These are phyloP conservation scores for Globisporangium rhizosaccharum DNA, from an alignment of 352 stramenopile species.

Conservation along the genomic window DNA sequence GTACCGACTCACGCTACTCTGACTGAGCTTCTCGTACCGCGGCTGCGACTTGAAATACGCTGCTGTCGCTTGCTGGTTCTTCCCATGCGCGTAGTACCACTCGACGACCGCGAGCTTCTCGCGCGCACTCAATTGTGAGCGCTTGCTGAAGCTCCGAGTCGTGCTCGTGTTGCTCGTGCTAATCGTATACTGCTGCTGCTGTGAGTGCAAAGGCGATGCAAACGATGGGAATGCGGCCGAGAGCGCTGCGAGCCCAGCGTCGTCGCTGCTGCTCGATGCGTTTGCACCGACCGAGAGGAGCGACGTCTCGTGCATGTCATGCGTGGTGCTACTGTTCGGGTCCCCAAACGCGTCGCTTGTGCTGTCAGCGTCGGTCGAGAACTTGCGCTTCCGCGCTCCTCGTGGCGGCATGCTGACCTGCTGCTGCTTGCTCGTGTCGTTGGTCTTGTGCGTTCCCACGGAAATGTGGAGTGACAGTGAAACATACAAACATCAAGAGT, in stretches of 20 bases:
- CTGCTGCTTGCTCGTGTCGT: too few species aligned
- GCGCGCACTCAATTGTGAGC: slow-evolving; percentile 13
- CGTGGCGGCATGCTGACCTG: too few species aligned
- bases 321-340: too few species aligned
- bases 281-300: not conserved
- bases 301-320: too few species aligned
- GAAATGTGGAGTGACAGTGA: too few species aligned
- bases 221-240: not conserved
- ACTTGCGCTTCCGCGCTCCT: too few species aligned
- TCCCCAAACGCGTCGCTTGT: too few species aligned
- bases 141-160: slow-evolving; percentile 4
- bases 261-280: not conserved
- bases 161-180: not conserved
- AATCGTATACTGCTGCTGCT: not conserved
- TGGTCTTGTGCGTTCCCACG: too few species aligned
- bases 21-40: slow-evolving; percentile 15
- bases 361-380: too few species aligned
- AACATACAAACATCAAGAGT: too few species aligned
- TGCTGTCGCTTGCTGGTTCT: slow-evolving; percentile 14
- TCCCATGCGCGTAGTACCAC: slow-evolving; percentile 14
- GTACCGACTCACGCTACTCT: slow-evolving; percentile 21
- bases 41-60: slow-evolving; percentile 11
- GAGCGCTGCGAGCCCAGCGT: not conserved
- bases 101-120: slow-evolving; percentile 17
- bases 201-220: not conserved